Percentiles rank a stretch among this genome's conserved stretches.
phyloP scores from a whole-genome alignment of 2,329 filamentous ascomycete genomes.

The Neonectria magnoliae region DNA sequence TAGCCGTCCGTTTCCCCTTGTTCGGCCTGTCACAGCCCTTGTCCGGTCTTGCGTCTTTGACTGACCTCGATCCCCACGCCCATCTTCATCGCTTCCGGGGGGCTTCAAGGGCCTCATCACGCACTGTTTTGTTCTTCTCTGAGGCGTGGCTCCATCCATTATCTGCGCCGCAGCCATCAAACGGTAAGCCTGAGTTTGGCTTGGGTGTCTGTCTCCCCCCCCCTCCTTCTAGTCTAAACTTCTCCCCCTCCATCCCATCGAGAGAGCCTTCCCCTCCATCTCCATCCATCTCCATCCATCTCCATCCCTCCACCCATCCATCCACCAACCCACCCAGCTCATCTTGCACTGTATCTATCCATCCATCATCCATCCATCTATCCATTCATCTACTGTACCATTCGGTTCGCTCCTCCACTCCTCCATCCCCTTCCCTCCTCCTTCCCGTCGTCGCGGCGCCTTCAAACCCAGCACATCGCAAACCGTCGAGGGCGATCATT shows the following conservation, averaged over 20 bases:
- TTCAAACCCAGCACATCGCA: neutral
- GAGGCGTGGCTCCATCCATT: neutral
- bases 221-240: neutral
- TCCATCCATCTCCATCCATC: slow-evolving; percentile 7
- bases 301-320: neutral
- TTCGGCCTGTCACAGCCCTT: slow-evolving; percentile 10
- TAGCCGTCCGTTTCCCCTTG: neutral
- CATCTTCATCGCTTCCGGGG: slow-evolving; percentile 7
- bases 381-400: neutral
- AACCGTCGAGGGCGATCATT: slow-evolving; percentile 9
- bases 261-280: slow-evolving; percentile 25
- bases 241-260: slow-evolving; percentile 34
- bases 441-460: slow-evolving; percentile 7
- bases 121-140: too few relatives aligned
- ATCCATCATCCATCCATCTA: neutral
- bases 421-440: slow-evolving; percentile 18
- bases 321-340: neutral
- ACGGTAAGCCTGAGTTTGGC: slow-evolving; percentile 34
- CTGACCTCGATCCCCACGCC: slow-evolving; percentile 11
- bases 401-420: slow-evolving; percentile 7
- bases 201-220: slow-evolving; percentile 30
- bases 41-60: slow-evolving; percentile 18
- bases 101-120: too few relatives aligned
- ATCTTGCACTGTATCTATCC: neutral
- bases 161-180: slow-evolving; percentile 42